These are phyloP conservation scores for Ceratorhiza oryzae-sativae DNA, from an alignment of 1,284 basidiomycete species.

Conservation along the genomic window DNA sequence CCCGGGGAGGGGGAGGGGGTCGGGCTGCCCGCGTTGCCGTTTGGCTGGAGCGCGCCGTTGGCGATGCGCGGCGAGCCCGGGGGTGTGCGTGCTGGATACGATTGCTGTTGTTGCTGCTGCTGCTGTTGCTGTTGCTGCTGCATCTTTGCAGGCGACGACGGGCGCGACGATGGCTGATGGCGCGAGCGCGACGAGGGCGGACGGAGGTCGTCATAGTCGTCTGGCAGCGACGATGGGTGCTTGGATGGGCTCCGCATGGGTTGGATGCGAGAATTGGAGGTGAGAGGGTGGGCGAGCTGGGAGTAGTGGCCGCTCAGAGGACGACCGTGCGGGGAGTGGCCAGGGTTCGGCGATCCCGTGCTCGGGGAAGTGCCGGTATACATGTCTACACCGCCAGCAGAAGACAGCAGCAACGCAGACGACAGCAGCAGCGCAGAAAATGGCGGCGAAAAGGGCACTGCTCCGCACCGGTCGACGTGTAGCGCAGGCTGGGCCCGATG, in stretches of 20 bases:
- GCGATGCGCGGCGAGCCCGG: constrained; percentile 22
- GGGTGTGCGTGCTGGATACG: constrained; percentile 1
- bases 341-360: constrained; percentile 11
- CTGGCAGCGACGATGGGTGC: background rate
- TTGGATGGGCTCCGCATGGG: constrained; percentile 21
- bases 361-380: background rate
- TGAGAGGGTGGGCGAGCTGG: background rate
- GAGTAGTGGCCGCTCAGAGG: background rate
- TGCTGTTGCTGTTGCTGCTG: background rate
- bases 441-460: too few species aligned
- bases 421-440: too few species aligned
- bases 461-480: too few species aligned
- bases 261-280: background rate
- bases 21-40: background rate
- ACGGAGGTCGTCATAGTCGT: background rate
- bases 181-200: background rate
- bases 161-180: background rate
- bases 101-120: background rate
- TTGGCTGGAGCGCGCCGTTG: constrained; percentile 10
- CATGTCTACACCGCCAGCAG: background rate
- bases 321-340: background rate
- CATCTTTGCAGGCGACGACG: constrained; percentile 6
- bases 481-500: too few species aligned
- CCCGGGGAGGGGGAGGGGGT: constrained; percentile 29
- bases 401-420: too few species aligned